Evolutionary conservation across 1,284 basidiomycete genomes (phyloP), one percentile per base, ranked within the genome.

Genomic region (Ganoderma meredithae): DNA sequence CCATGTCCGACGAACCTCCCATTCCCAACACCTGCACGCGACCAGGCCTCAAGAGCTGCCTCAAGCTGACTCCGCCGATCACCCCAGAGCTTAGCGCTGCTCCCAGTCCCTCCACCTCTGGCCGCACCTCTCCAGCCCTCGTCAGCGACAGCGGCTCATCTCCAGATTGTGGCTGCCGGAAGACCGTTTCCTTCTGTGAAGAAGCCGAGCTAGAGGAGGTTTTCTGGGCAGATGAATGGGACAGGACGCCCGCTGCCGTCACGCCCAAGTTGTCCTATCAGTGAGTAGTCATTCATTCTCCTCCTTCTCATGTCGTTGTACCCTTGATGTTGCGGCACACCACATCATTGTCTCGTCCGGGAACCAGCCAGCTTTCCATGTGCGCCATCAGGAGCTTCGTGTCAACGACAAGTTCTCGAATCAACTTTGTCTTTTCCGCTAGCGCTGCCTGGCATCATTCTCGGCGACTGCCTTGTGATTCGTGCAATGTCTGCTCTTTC

Each of bases 181-280:
- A 89, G 78, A 83, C 82, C 22, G 89, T 91, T 40, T 84, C 83
- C 13, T 91, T 91, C 73, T 83, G 84, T 49, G 81, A 79, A 1
- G 81, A 84, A 2, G 83, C 82, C 56, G 79, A 80, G 10, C 69
- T 75, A 62, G 77, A 77, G 60, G 84, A 90, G 76, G 81, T 92
- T 15, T 84, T 85, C 74, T 77, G 82, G 55, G 90, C 88, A 2
- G 90, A 92, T 75, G 90, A 91, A 65, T 92, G 90, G 90, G 90
- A 92, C 77, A 83, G 90, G 60, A 78, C 78, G 10, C 79, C 80
- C 41, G 75, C 78, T n/a, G 77, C 80, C 56, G 77, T 80, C 39
- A 78, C 80, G 52, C 73, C 76, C 60, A 79, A 77, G 70, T 74
- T 80, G 64, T 80, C 79, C 5, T 82, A 81, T 71, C 76, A 77